phyloP scores from a whole-genome alignment of 768 basidiomycete genomes.

The Russula dissimulans region DNA sequence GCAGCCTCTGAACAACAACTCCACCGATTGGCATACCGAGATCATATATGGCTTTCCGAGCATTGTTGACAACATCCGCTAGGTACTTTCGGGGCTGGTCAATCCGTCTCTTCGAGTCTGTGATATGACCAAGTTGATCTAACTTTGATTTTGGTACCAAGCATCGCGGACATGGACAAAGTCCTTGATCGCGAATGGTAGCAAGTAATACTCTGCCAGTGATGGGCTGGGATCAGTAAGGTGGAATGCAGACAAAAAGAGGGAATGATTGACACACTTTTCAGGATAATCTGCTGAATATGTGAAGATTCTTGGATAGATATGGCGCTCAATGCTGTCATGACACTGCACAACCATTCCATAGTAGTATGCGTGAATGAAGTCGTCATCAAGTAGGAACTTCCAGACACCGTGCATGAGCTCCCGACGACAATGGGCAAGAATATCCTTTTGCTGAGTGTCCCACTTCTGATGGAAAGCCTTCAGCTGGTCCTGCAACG shows the following conservation, averaged over 20 bases:
- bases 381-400: slow-evolving; percentile 16
- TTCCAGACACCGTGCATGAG: background rate
- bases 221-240: too few relatives aligned
- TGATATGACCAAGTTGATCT: too few relatives aligned
- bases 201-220: background rate
- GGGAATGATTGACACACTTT: slow-evolving; percentile 17
- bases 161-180: background rate
- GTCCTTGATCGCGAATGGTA: background rate
- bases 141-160: background rate
- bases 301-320: slow-evolving; percentile 22
- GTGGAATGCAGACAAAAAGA: background rate
- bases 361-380: slow-evolving; percentile 21
- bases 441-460: background rate
- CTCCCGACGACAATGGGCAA: background rate
- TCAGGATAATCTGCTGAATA: slow-evolving; percentile 24
- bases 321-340: slow-evolving; percentile 19
- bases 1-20: too few relatives aligned
- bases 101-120: too few relatives aligned
- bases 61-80: too few relatives aligned
- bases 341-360: slow-evolving; percentile 20
- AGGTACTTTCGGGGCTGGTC: too few relatives aligned
- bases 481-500: too few relatives aligned
- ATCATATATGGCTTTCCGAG: too few relatives aligned
- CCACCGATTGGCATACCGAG: too few relatives aligned
- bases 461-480: too few relatives aligned